These are phyloP conservation scores for Didymella sp. DNA, from an alignment of 2,329 filamentous ascomycete species.

Conservation along the genomic window DNA sequence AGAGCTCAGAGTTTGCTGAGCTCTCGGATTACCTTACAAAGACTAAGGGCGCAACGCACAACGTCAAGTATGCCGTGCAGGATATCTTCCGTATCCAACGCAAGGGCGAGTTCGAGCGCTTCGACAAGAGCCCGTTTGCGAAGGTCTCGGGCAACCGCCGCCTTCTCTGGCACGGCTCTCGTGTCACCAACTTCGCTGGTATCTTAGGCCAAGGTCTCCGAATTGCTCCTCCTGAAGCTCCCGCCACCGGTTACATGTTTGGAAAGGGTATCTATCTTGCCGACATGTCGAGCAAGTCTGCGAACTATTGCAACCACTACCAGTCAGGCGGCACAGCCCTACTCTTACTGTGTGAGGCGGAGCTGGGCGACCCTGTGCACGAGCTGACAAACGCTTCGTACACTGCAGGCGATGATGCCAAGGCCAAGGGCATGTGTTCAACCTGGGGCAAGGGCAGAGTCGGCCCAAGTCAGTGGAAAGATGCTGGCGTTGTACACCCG, in stretches of 20 bases:
- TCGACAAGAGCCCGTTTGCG: slow-evolving; percentile 63
- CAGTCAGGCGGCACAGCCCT: slow-evolving; percentile 74
- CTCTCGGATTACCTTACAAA: slow-evolving; percentile 71
- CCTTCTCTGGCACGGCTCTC: slow-evolving; percentile 87
- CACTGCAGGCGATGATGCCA: slow-evolving; percentile 69
- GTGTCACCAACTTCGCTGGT: slow-evolving; percentile 83
- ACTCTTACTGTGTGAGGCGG: slow-evolving; percentile 82
- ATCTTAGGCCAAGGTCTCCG: slow-evolving; percentile 87
- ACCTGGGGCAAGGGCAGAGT: slow-evolving; percentile 74
- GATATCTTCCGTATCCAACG: slow-evolving; percentile 86
- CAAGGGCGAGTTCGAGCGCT: slow-evolving; percentile 72
- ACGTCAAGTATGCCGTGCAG: slow-evolving; percentile 65
- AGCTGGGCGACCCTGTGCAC: slow-evolving; percentile 78
- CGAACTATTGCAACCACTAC: slow-evolving; percentile 72
- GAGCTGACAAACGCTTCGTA: slow-evolving; percentile 66
- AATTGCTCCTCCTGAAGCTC: slow-evolving; percentile 87
- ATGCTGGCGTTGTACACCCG: slow-evolving; percentile 70
- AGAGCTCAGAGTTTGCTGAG: slow-evolving; percentile 68
- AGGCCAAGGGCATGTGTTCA: slow-evolving; percentile 64
- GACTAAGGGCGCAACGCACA: slow-evolving; percentile 72
- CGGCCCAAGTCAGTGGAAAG: slow-evolving; percentile 75
- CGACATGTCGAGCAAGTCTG: slow-evolving; percentile 80
- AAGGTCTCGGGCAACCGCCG: slow-evolving; percentile 69
- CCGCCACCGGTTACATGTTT: slow-evolving; percentile 83
- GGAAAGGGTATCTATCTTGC: slow-evolving; percentile 89